Conservation (phyloP, 1,139 yeast species). For the Kodamaea suecica region DNA sequence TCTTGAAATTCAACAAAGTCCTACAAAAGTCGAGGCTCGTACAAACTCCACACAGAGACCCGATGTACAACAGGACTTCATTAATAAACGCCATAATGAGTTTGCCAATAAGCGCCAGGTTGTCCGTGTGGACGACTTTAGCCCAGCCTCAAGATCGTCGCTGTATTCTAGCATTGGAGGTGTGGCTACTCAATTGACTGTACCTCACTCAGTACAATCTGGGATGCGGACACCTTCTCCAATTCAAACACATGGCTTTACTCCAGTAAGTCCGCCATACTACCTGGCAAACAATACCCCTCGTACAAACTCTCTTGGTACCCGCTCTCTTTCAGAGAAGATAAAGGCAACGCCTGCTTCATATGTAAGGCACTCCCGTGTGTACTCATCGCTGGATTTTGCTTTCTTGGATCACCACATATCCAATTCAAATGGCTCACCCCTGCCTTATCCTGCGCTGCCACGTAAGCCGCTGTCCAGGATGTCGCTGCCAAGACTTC, state of each 20-base stretch:
- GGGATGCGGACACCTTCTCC: background rate
- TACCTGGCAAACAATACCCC: background rate
- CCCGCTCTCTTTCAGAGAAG: conserved; percentile 26
- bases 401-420: conserved; percentile 10
- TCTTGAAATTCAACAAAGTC: background rate
- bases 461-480: background rate
- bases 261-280: background rate
- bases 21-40: too few relatives aligned
- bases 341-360: conserved; percentile 38
- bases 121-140: too few relatives aligned
- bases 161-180: background rate
- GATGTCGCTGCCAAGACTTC: conserved; percentile 2
- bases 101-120: too few relatives aligned
- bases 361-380: conserved; percentile 37
- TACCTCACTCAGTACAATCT: background rate
- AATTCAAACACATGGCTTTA: background rate
- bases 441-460: background rate
- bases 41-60: too few relatives aligned
- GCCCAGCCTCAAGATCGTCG: background rate
- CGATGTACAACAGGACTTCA: too few relatives aligned
- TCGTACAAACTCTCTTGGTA: conserved; percentile 3
- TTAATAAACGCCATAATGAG: too few relatives aligned
- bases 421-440: background rate
- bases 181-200: background rate
- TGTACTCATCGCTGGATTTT: conserved; percentile 23